phyloP scores from a whole-genome alignment of 225 moss, liverwort and hornwort species.

The Rhytidiadelphus loreus region DNA sequence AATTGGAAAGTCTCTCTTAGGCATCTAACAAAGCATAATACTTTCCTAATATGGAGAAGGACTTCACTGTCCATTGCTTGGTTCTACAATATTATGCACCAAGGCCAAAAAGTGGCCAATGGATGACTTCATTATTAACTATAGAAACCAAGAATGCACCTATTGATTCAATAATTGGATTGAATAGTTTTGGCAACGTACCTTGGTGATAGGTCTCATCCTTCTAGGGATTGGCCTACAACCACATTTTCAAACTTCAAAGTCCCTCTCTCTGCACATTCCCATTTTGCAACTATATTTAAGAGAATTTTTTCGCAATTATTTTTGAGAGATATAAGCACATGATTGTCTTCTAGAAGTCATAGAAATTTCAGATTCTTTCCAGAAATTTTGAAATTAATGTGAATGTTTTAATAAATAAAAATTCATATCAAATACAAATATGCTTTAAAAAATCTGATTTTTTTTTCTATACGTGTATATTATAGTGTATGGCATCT shows the following conservation, averaged over 20 bases:
- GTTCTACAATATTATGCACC: rapidly evolving
- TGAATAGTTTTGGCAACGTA: neutral
- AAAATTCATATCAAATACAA: neutral
- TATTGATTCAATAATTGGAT: neutral
- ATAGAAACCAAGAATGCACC: neutral
- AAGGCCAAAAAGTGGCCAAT: neutral
- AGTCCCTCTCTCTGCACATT: neutral
- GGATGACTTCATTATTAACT: neutral
- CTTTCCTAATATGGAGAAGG: rapidly evolving
- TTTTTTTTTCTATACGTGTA: neutral
- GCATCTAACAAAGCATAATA: neutral
- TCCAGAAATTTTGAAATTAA: neutral
- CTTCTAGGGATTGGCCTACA: neutral
- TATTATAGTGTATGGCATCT: neutral
- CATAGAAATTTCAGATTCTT: neutral
- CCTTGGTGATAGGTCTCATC: neutral
- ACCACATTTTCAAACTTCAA: neutral
- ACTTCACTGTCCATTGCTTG: neutral
- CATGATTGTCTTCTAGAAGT: too few relatives aligned
- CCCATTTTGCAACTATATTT: neutral
- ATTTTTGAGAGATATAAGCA: neutral
- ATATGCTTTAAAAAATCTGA: neutral
- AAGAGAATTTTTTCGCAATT: neutral
- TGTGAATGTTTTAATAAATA: neutral
- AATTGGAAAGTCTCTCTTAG: too few relatives aligned